Conservation (phyloP, 768 basidiomycete species). For the Suillus spraguei region DNA sequence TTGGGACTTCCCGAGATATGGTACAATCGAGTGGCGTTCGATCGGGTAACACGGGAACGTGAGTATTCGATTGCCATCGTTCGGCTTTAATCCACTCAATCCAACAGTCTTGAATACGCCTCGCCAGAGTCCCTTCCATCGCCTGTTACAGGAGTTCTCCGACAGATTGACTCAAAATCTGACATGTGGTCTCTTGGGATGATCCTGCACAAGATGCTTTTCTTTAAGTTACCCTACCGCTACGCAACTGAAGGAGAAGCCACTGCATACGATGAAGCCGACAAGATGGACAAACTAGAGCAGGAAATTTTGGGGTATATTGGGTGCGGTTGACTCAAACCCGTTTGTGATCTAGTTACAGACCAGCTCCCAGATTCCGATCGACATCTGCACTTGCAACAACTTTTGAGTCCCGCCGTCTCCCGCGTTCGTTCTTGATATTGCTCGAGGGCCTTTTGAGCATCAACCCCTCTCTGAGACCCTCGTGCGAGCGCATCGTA, state of each 20-base stretch:
- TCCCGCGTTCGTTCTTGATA: constrained; percentile 71
- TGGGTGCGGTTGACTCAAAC: constrained; percentile 50
- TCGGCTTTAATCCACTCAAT: background rate
- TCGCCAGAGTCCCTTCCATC: constrained; percentile 86
- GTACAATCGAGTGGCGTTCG: constrained; percentile 65
- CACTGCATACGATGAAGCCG: constrained; percentile 50
- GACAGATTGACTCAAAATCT: constrained; percentile 80
- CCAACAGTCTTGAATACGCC: constrained; percentile 74
- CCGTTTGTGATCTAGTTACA: constrained; percentile 1
- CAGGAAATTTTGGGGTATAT: constrained; percentile 72
- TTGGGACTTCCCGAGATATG: constrained; percentile 94
- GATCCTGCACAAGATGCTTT: constrained; percentile 92
- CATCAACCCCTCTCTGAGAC: constrained; percentile 59
- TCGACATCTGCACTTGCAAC: constrained; percentile 51
- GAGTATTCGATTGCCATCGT: constrained; percentile 32
- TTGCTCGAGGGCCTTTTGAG: constrained; percentile 74
- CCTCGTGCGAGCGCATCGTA: constrained; percentile 73
- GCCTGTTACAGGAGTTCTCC: constrained; percentile 61
- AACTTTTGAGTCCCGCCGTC: constrained; percentile 67
- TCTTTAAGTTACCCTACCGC: constrained; percentile 86
- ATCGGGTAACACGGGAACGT: constrained; percentile 96
- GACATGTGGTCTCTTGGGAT: constrained; percentile 99
- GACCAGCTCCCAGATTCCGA: constrained; percentile 44
- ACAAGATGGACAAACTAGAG: constrained; percentile 71
- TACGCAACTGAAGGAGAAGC: constrained; percentile 66